Base-by-base conservation (phyloP, 148 eudicot genomes). In the Heliosperma pusillum region DNA sequence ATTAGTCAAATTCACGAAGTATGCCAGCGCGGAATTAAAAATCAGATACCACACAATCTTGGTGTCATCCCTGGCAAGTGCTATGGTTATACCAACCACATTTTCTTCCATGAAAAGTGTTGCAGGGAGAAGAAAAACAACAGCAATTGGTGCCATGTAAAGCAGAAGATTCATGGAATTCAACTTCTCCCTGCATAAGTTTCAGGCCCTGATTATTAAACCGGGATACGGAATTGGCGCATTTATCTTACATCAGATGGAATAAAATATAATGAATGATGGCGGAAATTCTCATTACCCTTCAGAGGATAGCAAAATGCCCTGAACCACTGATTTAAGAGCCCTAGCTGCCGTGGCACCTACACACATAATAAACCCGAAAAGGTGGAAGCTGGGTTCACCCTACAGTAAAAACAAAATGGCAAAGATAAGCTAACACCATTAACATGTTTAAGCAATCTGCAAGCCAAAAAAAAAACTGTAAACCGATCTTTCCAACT, bases 341-440 rank as follows among this genome's bases (percentile, higher is more conserved):
- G 96, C 97, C 79, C 96, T 85, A 42, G 97, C 97, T 80, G 97
- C 97, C 16, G 97, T 92, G 70, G 97, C 97, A 80, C 91, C 97
- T 13, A 92, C 72, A 76, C 97, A 93, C 93, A 90, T 90, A 30
- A 93, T 78, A 80, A 93, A 93, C 22, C 97, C 97, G 67, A 93
- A 93, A 73, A 93, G 88, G 80, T 90, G 93, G 89, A 90, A 90
- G 82, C 97, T 93, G 69, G 97, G 96, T 71, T 90, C 97, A 80
- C 97, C 91, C 95, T 90, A 66, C 70, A 79, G 69, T 7, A 26
- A 47, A 47, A 47, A 44, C 22, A 36, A 59, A 69, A 40, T 45
- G 33, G 56, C 57, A 70, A 4, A 33, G 19, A 25, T 1, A n/a
- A n/a, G n/a, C n/a, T n/a, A n/a, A n/a, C n/a, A n/a, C n/a, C n/a